Evolutionary conservation across 164 flowering plant genomes (phyloP).

Genomic region (Stephania japonica): DNA sequence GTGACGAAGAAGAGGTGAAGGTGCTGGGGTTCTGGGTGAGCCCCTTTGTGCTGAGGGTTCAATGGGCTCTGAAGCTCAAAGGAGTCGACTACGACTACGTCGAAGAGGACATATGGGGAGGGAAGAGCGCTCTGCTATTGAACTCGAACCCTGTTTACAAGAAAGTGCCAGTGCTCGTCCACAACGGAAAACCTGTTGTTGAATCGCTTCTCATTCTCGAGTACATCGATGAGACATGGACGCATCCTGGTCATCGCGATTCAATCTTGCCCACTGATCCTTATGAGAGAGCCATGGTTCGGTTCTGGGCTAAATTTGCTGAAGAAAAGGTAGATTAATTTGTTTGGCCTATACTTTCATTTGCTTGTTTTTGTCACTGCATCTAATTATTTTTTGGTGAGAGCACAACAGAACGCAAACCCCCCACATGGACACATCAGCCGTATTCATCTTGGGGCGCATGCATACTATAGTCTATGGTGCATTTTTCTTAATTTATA

Average conservation of each 20-base stretch:
- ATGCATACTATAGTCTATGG: no score
- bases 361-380: no score
- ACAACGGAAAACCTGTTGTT: not conserved
- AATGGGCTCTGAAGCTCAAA: slow-evolving; percentile 2
- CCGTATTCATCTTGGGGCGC: no score
- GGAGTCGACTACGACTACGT: not conserved
- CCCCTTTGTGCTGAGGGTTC: not conserved
- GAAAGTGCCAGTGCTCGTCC: not conserved
- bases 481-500: no score
- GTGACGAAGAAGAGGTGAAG: not conserved
- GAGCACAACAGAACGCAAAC: no score
- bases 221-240: slow-evolving; percentile 1
- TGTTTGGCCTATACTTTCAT: no score
- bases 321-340: not conserved
- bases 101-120: not conserved
- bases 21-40: slow-evolving; percentile 1
- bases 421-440: no score
- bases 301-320: not conserved
- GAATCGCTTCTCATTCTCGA: not conserved
- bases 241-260: not conserved
- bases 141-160: not conserved
- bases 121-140: not conserved
- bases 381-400: not conserved
- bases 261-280: not conserved
- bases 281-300: not conserved